These are phyloP conservation scores for Coprinopsis sp. DNA, from an alignment of 768 basidiomycete genomes.

Conservation along the genomic window DNA sequence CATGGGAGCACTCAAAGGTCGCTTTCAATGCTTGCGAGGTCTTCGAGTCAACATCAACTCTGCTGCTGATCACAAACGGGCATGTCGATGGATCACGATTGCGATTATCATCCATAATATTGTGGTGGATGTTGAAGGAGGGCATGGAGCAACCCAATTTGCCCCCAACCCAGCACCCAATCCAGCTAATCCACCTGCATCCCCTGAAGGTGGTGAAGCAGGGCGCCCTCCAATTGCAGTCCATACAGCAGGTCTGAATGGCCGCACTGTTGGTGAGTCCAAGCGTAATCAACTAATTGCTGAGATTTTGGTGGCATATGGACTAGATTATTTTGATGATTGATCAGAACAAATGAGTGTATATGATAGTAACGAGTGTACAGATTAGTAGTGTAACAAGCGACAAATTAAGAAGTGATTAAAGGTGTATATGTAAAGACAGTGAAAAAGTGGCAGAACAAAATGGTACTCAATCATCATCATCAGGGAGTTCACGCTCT, in stretches of 20 bases:
- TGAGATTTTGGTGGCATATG: background rate
- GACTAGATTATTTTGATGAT: background rate
- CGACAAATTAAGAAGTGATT: too few species aligned
- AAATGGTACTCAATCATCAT: too few species aligned
- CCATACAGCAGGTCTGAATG: too few species aligned
- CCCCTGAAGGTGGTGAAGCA: background rate
- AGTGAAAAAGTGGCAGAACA: too few species aligned
- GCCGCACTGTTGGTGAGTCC: too few species aligned
- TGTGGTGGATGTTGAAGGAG: constrained; percentile 29
- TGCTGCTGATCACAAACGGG: constrained; percentile 22
- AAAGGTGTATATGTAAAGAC: too few species aligned
- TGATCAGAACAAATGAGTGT: too few species aligned
- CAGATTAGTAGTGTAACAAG: too few species aligned
- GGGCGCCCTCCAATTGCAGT: too few species aligned
- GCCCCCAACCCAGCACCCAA: background rate
- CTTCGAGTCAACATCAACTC: constrained; percentile 26
- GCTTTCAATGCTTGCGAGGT: constrained; percentile 28
- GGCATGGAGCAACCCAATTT: constrained; percentile 12
- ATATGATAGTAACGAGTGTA: too few species aligned
- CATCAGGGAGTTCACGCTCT: too few species aligned
- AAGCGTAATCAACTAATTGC: background rate
- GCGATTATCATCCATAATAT: constrained; percentile 33
- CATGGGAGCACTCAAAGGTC: constrained; percentile 31
- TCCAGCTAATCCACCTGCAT: background rate
- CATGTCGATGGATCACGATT: constrained; percentile 26